Evolutionary conservation across 2,329 filamentous ascomycete species (phyloP), one percentile per base, ranked within the genome.

Genomic region (Thelonectria blattea): DNA sequence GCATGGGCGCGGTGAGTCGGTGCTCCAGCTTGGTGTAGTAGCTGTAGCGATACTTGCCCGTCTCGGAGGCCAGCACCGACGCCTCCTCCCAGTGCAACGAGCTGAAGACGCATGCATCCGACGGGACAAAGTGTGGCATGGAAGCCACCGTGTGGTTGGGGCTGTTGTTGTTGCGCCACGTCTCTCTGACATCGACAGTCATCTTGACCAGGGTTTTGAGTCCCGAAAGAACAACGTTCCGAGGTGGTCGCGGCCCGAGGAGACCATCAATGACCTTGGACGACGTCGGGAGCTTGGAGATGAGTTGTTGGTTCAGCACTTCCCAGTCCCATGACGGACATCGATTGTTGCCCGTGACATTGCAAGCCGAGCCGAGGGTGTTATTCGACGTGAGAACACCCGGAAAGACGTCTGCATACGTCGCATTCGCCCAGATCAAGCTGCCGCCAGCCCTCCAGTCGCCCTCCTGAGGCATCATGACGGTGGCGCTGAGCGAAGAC

Each of bases 251-350:
- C 18, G 46, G 56, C 2, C 63, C 52, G 9, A 68, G 56, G 3
- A 66, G 14, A 0, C 65, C 63, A 6, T 66, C 30, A n/a, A 61
- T 45, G 1, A 68, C 55, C 22, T 64, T 37, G 7, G 63, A 64
- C 3, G 63, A 68, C 1, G 55, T 49, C 2, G 34, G 47, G 1
- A 68, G 53, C 18, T 63, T 68, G 12, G 63, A 59, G n/a, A 68
- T 45, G 11, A 68, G 45, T 24, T 65, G 65, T 14, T 52, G 58
- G 14, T 68, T 63, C 12, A 68, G 51, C 9, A 65, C 61, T 3
- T 68, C 63, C 65, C 65, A 68, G 45, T 68, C 58, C 65, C 65
- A 68, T 9, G 65, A 68, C 9, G 65, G 63, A 7, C 65, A 68
- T 1, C 62, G 3, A 2, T 59, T 52, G 20, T 68, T 66, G 10